Evolutionary conservation across 139 green algal species (phyloP), one percentile per base, ranked within the genome.

Genomic region (Picochlorum sp.): DNA sequence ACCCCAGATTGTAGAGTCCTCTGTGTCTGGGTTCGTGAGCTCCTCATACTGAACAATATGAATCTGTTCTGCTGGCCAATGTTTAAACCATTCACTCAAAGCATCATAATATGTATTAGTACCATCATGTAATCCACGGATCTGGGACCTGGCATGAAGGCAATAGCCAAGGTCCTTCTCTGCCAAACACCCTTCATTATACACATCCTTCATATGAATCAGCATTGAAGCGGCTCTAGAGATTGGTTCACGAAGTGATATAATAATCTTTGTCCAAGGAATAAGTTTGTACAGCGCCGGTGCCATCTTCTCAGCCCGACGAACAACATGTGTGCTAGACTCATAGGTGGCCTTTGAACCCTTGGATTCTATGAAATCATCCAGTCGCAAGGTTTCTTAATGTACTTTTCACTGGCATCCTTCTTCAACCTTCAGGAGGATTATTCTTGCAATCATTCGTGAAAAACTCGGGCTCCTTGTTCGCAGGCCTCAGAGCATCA

Each of bases 211-310:
- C 58, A 68, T 68, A 50, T 75, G 68, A 16, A 65, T 38, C 9
- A 75, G 32, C 68, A 75, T 75, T 23, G 61, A 70, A 45, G 65
- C 65, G 32, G 61, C 61, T 26, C 61, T 50, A 34, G 67, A 74
- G 45, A 74, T 66, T 28, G 67, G 67, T 16, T 74, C 67, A 9
- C 67, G 30, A 32, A 74, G 30, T 24, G 45, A 63, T 15, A 61
- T 38, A 37, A 74, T 65, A 13, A 74, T 54, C 37, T 74, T 74
- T 4, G 65, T 16, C 67, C 67, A 74, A 21, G 67, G 67, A 32
- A 74, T 37, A 20, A 68, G 16, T 32, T 61, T 24, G 15, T 18
- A 6, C 13, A 74, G 21, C 23, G 47, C 15, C 2, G 59, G 28
- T 21, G 59, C 67, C 30, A 74, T 45, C 32, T 37, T 58, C 4